These are phyloP conservation scores for Xylaria cubensis DNA, from an alignment of 495 filamentous ascomycete species.

Conservation along the genomic window DNA sequence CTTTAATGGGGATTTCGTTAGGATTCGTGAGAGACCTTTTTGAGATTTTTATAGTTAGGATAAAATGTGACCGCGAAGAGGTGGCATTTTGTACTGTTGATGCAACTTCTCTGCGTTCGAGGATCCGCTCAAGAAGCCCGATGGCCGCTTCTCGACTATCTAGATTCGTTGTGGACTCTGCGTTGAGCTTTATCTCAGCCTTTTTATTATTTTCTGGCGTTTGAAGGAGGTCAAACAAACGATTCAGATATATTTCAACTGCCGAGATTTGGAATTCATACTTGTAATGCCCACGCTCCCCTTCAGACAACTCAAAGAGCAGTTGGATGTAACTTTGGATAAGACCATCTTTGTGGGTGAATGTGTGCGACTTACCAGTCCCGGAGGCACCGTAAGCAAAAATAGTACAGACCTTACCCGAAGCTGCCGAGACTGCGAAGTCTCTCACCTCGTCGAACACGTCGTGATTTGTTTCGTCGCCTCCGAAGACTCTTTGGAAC, in stretches of 20 bases:
- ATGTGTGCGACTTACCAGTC: constrained; percentile 56
- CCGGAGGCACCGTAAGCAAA: constrained; percentile 58
- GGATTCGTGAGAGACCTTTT: background rate
- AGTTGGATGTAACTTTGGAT: constrained; percentile 87
- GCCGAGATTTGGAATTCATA: constrained; percentile 91
- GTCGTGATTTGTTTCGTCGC: constrained; percentile 73
- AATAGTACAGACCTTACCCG: constrained; percentile 86
- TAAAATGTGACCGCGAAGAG: constrained; percentile 90
- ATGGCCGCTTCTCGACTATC: constrained; percentile 12
- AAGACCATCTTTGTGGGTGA: constrained; percentile 77
- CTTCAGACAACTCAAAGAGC: constrained; percentile 71
- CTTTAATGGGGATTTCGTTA: constrained; percentile 52
- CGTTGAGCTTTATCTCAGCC: background rate
- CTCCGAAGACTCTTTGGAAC: constrained; percentile 91
- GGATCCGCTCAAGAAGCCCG: constrained; percentile 16
- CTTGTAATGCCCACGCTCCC: constrained; percentile 59
- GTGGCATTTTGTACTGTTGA: constrained; percentile 85
- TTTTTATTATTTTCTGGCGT: constrained; percentile 69
- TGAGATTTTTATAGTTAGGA: constrained; percentile 83
- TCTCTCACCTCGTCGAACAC: constrained; percentile 95
- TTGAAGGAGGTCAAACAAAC: constrained; percentile 80
- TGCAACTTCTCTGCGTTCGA: constrained; percentile 4
- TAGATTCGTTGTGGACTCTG: background rate
- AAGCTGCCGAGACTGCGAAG: constrained; percentile 85
- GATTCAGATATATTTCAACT: constrained; percentile 95